Conservation (phyloP, 805 yeast species). For the Ogataea parapolymorpha region DNA sequence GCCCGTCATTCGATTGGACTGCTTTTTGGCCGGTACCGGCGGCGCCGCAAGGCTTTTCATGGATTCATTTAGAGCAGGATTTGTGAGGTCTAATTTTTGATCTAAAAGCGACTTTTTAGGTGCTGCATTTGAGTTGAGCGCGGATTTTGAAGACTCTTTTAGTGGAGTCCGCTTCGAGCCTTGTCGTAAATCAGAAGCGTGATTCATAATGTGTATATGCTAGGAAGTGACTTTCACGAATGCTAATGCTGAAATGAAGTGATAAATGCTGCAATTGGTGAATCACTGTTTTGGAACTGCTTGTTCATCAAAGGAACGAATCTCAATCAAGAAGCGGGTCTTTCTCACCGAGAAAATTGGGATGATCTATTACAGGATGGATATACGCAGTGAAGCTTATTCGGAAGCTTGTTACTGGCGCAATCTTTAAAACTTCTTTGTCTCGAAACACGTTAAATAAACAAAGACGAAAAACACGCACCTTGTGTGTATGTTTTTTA, state of each 20-base stretch:
- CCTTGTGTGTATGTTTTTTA: constrained; percentile 5
- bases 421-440: constrained; percentile 3
- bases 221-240: constrained; percentile 1
- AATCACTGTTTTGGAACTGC: background rate
- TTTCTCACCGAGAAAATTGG: background rate
- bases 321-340: background rate
- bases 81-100: constrained; percentile 21
- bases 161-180: constrained; percentile 23
- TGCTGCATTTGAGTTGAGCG: constrained; percentile 22
- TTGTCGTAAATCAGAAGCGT: constrained; percentile 9
- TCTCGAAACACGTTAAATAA: constrained; percentile 10
- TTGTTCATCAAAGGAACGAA: constrained; percentile 4
- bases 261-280: background rate
- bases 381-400: background rate
- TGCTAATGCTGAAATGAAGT: constrained; percentile 7
- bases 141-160: constrained; percentile 29
- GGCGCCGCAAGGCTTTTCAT: constrained; percentile 5
- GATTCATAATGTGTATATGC: constrained; percentile 14
- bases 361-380: background rate
- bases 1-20: constrained; percentile 29
- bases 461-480: constrained; percentile 13
- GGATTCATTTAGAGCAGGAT: constrained; percentile 4
- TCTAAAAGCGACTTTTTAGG: constrained; percentile 20
- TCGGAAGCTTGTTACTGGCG: background rate
- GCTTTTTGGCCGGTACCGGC: constrained; percentile 10